Evolutionary conservation across 2,329 filamentous ascomycete species (phyloP).

Genomic region (Aspergillus hortae): DNA sequence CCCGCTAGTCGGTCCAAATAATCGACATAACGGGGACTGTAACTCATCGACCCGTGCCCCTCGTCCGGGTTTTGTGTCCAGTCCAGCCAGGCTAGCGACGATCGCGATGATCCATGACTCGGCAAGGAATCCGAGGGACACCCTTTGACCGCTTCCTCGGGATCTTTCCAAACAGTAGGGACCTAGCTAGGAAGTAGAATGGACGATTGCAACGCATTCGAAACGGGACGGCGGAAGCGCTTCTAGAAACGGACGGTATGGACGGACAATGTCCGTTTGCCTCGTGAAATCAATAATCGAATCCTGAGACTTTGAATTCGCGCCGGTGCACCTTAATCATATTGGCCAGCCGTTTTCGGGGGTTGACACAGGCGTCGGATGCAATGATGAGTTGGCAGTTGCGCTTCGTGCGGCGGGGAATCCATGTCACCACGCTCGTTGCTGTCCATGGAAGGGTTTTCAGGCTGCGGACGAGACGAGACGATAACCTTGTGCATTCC

Average conservation of each 20-base stretch:
- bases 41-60: background rate
- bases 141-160: slow-evolving; percentile 14
- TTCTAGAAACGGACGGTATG: too few species aligned
- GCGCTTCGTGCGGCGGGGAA: slow-evolving; percentile 36
- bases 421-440: slow-evolving; percentile 37
- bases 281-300: slow-evolving; percentile 6
- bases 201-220: background rate
- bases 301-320: slow-evolving; percentile 8
- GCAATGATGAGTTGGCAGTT: slow-evolving; percentile 74
- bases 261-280: background rate
- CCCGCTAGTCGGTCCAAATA: too few species aligned
- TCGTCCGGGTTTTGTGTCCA: background rate
- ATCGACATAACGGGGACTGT: too few species aligned
- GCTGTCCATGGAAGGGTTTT: slow-evolving; percentile 14
- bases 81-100: slow-evolving; percentile 11
- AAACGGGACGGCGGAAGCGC: too few species aligned
- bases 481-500: background rate
- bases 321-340: slow-evolving; percentile 9
- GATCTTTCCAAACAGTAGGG: background rate
- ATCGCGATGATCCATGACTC: slow-evolving; percentile 14
- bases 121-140: slow-evolving; percentile 13
- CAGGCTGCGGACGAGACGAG: slow-evolving; percentile 2
- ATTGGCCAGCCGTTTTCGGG: slow-evolving; percentile 17
- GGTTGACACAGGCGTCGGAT: slow-evolving; percentile 50
- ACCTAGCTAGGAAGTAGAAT: background rate